Conservation (phyloP, 129 eudicot species). For the Deinandra increscens region DNA sequence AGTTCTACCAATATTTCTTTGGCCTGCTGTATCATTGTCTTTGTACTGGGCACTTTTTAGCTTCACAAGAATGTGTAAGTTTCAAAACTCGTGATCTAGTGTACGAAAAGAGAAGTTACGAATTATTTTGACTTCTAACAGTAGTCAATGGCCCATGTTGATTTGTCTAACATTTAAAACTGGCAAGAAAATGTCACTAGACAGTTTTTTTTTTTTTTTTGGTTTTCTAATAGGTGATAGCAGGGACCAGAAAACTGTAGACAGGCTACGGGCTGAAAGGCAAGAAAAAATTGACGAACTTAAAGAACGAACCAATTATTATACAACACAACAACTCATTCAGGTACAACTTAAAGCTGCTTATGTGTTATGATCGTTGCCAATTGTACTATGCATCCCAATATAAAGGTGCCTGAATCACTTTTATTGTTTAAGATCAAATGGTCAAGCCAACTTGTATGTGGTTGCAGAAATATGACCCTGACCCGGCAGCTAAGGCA, state of each 20-base stretch:
- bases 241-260: slow-evolving; percentile 81
- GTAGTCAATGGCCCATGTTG: not conserved
- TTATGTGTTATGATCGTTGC: slow-evolving; percentile 3
- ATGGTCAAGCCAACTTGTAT: not conserved
- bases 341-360: slow-evolving; percentile 45
- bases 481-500: slow-evolving; percentile 94
- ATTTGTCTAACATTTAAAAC: not conserved
- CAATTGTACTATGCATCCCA: not conserved
- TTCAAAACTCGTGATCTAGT: not conserved
- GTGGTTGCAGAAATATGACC: slow-evolving; percentile 78
- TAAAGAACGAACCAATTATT: slow-evolving; percentile 85
- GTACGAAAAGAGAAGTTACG: not conserved
- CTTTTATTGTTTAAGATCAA: slow-evolving; percentile 1
- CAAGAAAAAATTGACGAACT: slow-evolving; percentile 90
- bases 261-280: slow-evolving; percentile 84
- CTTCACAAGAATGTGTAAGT: slow-evolving; percentile 72
- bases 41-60: slow-evolving; percentile 49
- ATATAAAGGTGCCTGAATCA: not conserved
- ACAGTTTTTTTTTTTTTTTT: not conserved
- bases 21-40: slow-evolving; percentile 55
- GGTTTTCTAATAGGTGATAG: slow-evolving; percentile 47
- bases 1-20: slow-evolving; percentile 81
- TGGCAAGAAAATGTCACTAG: not conserved
- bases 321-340: slow-evolving; percentile 90
- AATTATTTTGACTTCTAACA: not conserved